Evolutionary conservation across 306 rosid species (phyloP).

Genomic region (Prosopis cineraria): DNA sequence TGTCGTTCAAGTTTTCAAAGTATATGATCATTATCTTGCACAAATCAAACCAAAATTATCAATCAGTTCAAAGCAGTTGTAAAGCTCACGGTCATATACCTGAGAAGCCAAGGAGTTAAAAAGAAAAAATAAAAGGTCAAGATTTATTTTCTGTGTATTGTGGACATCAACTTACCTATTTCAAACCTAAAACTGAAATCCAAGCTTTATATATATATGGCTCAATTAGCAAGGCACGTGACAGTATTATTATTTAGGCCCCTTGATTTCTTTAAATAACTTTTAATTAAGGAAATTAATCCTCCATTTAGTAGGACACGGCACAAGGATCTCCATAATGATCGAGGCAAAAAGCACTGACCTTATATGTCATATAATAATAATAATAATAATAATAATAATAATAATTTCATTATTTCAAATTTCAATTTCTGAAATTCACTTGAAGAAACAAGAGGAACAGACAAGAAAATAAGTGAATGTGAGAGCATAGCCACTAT

Average conservation of each 20-base stretch:
- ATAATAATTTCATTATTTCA: conserved; percentile 6
- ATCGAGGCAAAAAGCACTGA: conserved; percentile 49
- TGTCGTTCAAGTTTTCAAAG: conserved; percentile 50
- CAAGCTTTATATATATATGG: conserved; percentile 21
- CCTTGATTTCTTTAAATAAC: conserved; percentile 21
- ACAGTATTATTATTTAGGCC: conserved; percentile 36
- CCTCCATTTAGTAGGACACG: conserved; percentile 30
- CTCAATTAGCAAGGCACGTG: conserved; percentile 26
- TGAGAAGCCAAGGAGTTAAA: neutral
- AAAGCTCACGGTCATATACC: neutral
- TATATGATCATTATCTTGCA: conserved; percentile 37
- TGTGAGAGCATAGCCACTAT: too few species aligned
- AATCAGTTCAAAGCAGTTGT: conserved; percentile 24
- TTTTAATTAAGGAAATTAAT: conserved; percentile 14
- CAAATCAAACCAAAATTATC: conserved; percentile 43
- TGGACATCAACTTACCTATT: conserved; percentile 40
- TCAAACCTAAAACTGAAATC: conserved; percentile 30
- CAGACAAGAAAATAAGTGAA: too few species aligned
- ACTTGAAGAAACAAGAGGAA: conserved; percentile 22
- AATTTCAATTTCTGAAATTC: neutral
- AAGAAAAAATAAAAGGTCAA: neutral
- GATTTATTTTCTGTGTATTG: neutral
- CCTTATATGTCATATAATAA: neutral
- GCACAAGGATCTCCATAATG: conserved; percentile 29
- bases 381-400: too few species aligned